Evolutionary conservation across 164 flowering plant genomes (phyloP).

Genomic region (Paratinospora sagittata): DNA sequence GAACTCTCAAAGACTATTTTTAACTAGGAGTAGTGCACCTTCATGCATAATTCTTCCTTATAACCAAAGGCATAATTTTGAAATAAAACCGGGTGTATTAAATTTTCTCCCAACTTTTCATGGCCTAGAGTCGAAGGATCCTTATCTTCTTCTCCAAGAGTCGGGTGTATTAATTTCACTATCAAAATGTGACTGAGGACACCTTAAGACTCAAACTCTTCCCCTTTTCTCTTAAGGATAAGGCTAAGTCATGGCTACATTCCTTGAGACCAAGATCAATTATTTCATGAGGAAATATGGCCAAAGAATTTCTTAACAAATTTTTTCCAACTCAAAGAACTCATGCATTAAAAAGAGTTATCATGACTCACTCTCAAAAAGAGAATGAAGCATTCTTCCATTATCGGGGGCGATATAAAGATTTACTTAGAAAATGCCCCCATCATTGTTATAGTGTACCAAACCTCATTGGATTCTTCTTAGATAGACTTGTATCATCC

Average conservation of each 20-base stretch:
- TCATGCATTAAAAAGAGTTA: constrained; percentile 5
- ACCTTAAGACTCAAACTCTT: neutral
- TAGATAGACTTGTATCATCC: neutral
- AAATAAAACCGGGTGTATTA: neutral
- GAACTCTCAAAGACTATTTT: neutral
- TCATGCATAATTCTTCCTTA: neutral
- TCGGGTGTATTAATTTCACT: neutral
- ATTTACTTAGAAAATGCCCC: constrained; percentile 2
- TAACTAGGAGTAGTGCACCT: neutral
- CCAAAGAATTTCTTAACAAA: neutral
- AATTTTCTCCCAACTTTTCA: neutral
- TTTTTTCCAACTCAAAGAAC: neutral
- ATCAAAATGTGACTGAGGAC: neutral
- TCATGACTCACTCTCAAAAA: neutral
- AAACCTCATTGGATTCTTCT: neutral
- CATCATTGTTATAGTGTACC: constrained; percentile 1
- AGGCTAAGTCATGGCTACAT: neutral
- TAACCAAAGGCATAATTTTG: neutral
- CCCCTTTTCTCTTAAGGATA: neutral
- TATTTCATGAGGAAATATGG: neutral
- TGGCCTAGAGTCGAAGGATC: neutral
- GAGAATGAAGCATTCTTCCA: neutral
- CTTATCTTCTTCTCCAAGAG: neutral
- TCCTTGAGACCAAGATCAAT: neutral
- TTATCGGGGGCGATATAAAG: constrained; percentile 10